These are phyloP conservation scores for Cystobasidiaceae sp. DNA, from an alignment of 1,284 basidiomycete genomes.

Conservation along the genomic window DNA sequence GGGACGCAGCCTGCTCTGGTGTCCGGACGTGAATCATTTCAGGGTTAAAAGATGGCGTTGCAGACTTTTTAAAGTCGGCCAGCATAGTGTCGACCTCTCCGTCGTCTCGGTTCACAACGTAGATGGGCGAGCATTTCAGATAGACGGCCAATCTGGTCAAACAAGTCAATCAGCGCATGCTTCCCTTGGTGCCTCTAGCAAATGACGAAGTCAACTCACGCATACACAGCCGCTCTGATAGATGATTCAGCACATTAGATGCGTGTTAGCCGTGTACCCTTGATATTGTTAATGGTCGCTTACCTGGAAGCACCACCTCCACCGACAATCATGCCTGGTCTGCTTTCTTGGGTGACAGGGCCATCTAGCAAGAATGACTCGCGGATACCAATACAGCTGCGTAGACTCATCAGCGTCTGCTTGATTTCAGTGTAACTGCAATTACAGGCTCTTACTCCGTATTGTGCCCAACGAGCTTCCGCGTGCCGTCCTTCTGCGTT, in stretches of 20 bases:
- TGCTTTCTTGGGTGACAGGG: background rate
- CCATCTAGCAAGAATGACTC: conserved; percentile 35
- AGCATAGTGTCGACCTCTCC: conserved; percentile 37
- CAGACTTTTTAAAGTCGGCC: conserved; percentile 29
- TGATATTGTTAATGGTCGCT: background rate
- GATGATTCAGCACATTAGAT: too few relatives aligned
- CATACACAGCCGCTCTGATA: conserved; percentile 1
- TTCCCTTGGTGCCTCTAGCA: too few relatives aligned
- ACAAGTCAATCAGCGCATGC: background rate
- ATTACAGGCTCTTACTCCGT: conserved; percentile 25
- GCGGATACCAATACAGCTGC: conserved; percentile 36
- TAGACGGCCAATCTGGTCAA: conserved; percentile 26
- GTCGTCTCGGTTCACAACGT: conserved; percentile 39
- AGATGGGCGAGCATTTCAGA: conserved; percentile 39
- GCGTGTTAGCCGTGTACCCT: too few relatives aligned
- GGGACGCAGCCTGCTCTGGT: conserved; percentile 33
- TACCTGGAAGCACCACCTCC: conserved; percentile 39
- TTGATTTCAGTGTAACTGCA: background rate
- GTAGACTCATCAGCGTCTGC: background rate
- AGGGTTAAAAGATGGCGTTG: conserved; percentile 35
- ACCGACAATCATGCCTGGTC: conserved; percentile 38
- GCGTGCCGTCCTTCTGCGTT: conserved; percentile 33
- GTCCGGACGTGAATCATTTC: conserved; percentile 38
- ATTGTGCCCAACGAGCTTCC: conserved; percentile 38
- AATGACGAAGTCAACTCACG: background rate